These are phyloP conservation scores for Didymella exigua DNA, from an alignment of 2,329 filamentous ascomycete genomes.

Conservation along the genomic window DNA sequence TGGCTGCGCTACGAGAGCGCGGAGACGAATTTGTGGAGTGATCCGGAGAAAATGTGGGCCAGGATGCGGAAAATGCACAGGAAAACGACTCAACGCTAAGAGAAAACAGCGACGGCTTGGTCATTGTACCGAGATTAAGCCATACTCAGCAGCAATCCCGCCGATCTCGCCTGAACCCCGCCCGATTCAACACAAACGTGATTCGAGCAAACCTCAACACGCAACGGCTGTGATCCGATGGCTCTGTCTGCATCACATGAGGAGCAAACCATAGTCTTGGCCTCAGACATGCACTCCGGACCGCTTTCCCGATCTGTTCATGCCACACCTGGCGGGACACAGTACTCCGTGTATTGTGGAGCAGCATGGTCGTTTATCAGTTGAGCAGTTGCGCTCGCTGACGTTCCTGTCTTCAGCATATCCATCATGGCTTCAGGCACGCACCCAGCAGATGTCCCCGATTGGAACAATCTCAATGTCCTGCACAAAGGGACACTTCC, in stretches of 20 bases:
- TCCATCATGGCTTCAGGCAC: conserved; percentile 29
- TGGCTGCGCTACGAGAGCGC: conserved; percentile 7
- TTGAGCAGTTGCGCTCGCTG: conserved; percentile 1
- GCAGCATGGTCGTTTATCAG: conserved; percentile 14
- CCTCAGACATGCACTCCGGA: conserved; percentile 19
- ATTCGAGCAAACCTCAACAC: conserved; percentile 9
- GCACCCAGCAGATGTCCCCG: conserved; percentile 49
- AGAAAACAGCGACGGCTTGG: background rate
- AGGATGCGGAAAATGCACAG: conserved; percentile 4
- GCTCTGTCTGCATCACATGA: conserved; percentile 14
- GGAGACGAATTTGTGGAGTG: conserved; percentile 28
- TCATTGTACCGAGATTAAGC: conserved; percentile 10
- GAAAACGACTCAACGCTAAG: conserved; percentile 12
- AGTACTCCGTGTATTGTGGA: conserved; percentile 12
- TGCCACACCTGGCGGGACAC: conserved; percentile 13
- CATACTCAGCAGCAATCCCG: conserved; percentile 17
- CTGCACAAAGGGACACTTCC: conserved; percentile 66
- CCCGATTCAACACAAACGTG: conserved; percentile 9
- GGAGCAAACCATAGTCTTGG: conserved; percentile 18
- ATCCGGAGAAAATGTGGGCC: conserved; percentile 24
- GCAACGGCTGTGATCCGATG: conserved; percentile 4
- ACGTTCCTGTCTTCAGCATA: conserved; percentile 1
- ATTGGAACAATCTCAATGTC: conserved; percentile 67
- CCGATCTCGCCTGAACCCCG: conserved; percentile 11
- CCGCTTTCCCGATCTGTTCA: conserved; percentile 29